Base-by-base conservation (phyloP, 805 yeast species). In the Schwanniomyces occidentalis region DNA sequence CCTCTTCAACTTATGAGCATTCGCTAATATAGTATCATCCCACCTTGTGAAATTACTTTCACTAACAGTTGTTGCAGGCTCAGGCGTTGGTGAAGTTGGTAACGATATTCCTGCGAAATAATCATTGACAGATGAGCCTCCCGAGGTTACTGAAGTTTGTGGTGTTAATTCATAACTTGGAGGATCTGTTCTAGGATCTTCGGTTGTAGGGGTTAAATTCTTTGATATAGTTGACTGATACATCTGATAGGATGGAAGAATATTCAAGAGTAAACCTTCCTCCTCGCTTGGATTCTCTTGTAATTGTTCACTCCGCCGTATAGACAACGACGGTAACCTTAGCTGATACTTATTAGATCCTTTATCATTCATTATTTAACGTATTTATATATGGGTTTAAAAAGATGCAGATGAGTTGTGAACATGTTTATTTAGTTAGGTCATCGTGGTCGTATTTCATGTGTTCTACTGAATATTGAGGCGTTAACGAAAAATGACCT, bases 171-270 rank as follows among this genome's bases (percentile, higher is more conserved):
- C 66, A 44, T 65, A 65, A 7, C 48, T 37, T 7, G 72, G 72
- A 4, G 69, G 70, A 23, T 51, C 60, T 2, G 50, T 41, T 25
- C 56, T 37, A 17, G 45, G 27, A 28, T 59, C 52, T 20, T 61
- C 61, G 1, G 41, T 38, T 12, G 56, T 48, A 8, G 71, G 69
- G 7, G 58, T 54, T 33, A 64, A 48, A 34, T 50, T 54, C 33
- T 60, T 62, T 14, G 69, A 61, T 26, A 66, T 54, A 4, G 67
- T 63, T 12, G 65, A 56, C 41, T 59, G 63, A 38, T 56, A 61
- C 71, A 65, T 64, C 20, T 58, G 62, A 41, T 65, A 65, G 4
- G 69, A 63, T 4, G 72, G 72, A 13, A 65, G 48, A 27, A 65
- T 65, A 34, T 59, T 63, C 30, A 63, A 46, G 30, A 65, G 45